These are phyloP conservation scores for Saccharomycopsis crataegensis DNA, from an alignment of 1,139 yeast genomes.

Conservation along the genomic window DNA sequence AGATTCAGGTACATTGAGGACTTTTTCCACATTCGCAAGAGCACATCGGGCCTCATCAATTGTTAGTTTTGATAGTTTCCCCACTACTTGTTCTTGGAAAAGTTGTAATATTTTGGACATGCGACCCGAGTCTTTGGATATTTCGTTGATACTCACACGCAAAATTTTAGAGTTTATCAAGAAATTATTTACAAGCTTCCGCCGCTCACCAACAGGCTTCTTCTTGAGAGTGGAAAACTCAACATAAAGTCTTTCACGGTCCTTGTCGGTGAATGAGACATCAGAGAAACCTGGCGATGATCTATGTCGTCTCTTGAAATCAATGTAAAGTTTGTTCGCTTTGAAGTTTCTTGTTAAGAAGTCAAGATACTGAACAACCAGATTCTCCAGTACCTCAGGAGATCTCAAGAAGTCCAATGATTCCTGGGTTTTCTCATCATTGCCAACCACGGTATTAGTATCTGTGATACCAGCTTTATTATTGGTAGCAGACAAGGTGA, in stretches of 20 bases:
- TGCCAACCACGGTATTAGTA: background rate
- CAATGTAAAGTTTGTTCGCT: constrained; percentile 34
- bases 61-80: background rate
- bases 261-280: constrained; percentile 30
- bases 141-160: background rate
- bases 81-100: background rate
- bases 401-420: constrained; percentile 4
- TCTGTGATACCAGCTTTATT: background rate
- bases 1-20: constrained; percentile 11
- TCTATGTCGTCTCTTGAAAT: constrained; percentile 37
- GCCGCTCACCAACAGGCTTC: constrained; percentile 18
- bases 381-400: background rate
- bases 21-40: constrained; percentile 5
- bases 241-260: constrained; percentile 34
- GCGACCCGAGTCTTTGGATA: background rate
- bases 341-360: constrained; percentile 29
- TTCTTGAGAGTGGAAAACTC: constrained; percentile 25
- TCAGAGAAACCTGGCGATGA: constrained; percentile 27
- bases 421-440: background rate
- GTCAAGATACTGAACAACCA: constrained; percentile 25
- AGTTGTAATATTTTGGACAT: background rate
- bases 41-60: constrained; percentile 6
- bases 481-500: background rate
- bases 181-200: constrained; percentile 19
- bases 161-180: constrained; percentile 22